Evolutionary conservation across 805 yeast genomes (phyloP).

Genomic region (Cephaloascus albidus): DNA sequence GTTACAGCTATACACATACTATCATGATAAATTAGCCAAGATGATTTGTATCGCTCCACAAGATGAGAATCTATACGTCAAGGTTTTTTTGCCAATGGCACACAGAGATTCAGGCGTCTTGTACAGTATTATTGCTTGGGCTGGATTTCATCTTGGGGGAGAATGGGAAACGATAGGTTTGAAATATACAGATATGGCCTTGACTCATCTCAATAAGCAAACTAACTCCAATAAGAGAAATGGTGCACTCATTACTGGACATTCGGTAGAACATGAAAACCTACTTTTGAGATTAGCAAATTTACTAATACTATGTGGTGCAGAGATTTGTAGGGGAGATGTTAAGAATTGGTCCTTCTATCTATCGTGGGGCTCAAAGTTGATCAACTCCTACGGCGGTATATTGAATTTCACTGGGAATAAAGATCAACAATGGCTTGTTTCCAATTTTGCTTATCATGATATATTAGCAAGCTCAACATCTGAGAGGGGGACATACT

Average conservation of each 20-base stretch:
- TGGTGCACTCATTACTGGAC: slow-evolving; percentile 2
- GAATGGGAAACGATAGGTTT: slow-evolving; percentile 24
- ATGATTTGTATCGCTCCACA: slow-evolving; percentile 40
- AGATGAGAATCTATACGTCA: slow-evolving; percentile 39
- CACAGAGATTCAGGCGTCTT: slow-evolving; percentile 40
- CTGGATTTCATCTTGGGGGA: slow-evolving; percentile 40
- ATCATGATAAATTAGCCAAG: slow-evolving; percentile 31
- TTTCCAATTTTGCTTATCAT: slow-evolving; percentile 74
- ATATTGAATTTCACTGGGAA: slow-evolving; percentile 39
- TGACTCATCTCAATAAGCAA: slow-evolving; percentile 26
- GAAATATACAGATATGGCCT: slow-evolving; percentile 36
- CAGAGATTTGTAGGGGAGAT: slow-evolving; percentile 78
- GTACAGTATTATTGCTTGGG: slow-evolving; percentile 46
- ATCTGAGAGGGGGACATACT: slow-evolving; percentile 54
- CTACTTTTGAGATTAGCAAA: slow-evolving; percentile 48
- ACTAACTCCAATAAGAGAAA: slow-evolving; percentile 15
- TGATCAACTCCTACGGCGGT: slow-evolving; percentile 58
- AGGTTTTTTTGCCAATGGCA: slow-evolving; percentile 47
- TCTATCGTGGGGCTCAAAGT: slow-evolving; percentile 54
- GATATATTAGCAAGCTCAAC: slow-evolving; percentile 61
- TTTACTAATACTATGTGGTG: slow-evolving; percentile 62
- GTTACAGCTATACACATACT: slow-evolving; percentile 35
- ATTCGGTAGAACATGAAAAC: slow-evolving; percentile 15
- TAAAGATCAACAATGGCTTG: slow-evolving; percentile 61
- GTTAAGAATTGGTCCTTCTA: slow-evolving; percentile 66